Percentiles rank a stretch among this genome's conserved stretches.
phyloP scores from a whole-genome alignment of 2,329 filamentous ascomycete species.

The Pezicula carpinea region DNA sequence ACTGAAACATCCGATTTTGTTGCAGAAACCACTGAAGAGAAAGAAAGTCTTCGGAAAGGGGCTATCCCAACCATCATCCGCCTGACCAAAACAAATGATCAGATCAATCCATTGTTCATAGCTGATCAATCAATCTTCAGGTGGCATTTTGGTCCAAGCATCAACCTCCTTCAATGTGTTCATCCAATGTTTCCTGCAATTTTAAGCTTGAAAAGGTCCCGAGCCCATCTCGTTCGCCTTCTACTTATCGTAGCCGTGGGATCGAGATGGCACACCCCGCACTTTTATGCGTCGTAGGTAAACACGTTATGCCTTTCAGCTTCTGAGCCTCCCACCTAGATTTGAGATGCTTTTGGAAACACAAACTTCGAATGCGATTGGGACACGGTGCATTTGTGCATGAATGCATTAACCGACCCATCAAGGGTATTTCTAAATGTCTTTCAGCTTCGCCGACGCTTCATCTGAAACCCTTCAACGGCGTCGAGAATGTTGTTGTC shows the following conservation, averaged over 20 bases:
- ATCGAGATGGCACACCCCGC: constrained; percentile 2
- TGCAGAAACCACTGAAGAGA: too few species aligned
- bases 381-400: too few species aligned
- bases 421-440: too few species aligned
- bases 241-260: not conserved
- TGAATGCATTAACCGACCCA: too few species aligned
- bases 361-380: too few species aligned
- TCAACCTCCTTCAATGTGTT: constrained; percentile 1
- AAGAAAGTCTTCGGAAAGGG: too few species aligned
- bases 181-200: constrained; percentile 8
- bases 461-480: too few species aligned
- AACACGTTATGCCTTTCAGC: not conserved
- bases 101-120: constrained; percentile 7
- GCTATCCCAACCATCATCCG: too few species aligned
- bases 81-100: not conserved
- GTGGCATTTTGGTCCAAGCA: not conserved
- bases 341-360: not conserved
- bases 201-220: not conserved
- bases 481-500: too few species aligned
- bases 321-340: not conserved
- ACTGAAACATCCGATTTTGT: too few species aligned
- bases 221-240: not conserved
- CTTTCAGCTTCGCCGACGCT: too few species aligned
- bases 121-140: constrained; percentile 1
- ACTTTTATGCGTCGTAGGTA: constrained; percentile 7